phyloP scores from a whole-genome alignment of 1,284 basidiomycete species.

The Moniliophthora roreri region DNA sequence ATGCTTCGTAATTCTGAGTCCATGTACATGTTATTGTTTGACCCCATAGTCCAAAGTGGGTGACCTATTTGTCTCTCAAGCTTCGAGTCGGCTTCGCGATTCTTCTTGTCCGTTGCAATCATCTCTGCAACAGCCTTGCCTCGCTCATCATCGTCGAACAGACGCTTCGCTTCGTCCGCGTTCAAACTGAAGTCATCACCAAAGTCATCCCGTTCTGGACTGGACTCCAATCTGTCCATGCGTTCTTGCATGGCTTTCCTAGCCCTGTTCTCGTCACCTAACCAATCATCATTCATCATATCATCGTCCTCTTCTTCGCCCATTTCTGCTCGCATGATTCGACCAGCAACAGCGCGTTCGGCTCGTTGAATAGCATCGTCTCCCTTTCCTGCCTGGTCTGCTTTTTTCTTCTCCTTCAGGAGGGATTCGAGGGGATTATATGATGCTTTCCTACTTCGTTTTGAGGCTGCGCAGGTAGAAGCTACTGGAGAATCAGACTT shows the following conservation, averaged over 20 bases:
- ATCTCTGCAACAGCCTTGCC: conserved; percentile 10
- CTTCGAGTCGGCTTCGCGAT: conserved; percentile 4
- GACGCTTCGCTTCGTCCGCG: neutral
- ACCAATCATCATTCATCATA: conserved; percentile 22
- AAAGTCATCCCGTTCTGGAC: neutral
- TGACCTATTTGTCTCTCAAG: conserved; percentile 1
- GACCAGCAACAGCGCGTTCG: conserved; percentile 35
- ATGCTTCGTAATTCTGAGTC: conserved; percentile 1
- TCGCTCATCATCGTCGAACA: conserved; percentile 7
- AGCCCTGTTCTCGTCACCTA: conserved; percentile 8
- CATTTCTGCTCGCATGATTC: conserved; percentile 31
- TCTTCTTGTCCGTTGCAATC: conserved; percentile 12
- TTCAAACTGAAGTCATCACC: conserved; percentile 15
- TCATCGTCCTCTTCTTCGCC: conserved; percentile 33
- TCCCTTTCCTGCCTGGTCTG: conserved; percentile 44
- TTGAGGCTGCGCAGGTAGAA: conserved; percentile 9
- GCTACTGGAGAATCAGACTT: conserved; percentile 5
- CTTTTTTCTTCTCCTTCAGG: conserved; percentile 49
- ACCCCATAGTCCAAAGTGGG: conserved; percentile 13
- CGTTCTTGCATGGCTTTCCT: conserved; percentile 29
- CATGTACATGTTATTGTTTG: conserved; percentile 24
- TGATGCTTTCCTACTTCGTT: neutral
- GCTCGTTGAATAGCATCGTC: conserved; percentile 43
- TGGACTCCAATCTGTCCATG: neutral
- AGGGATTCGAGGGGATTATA: conserved; percentile 54